Percentiles rank a stretch among this genome's conserved stretches.
These are phyloP conservation scores for Xylariaceae sp. DNA, from an alignment of 2,329 filamentous ascomycete species.

Conservation along the genomic window DNA sequence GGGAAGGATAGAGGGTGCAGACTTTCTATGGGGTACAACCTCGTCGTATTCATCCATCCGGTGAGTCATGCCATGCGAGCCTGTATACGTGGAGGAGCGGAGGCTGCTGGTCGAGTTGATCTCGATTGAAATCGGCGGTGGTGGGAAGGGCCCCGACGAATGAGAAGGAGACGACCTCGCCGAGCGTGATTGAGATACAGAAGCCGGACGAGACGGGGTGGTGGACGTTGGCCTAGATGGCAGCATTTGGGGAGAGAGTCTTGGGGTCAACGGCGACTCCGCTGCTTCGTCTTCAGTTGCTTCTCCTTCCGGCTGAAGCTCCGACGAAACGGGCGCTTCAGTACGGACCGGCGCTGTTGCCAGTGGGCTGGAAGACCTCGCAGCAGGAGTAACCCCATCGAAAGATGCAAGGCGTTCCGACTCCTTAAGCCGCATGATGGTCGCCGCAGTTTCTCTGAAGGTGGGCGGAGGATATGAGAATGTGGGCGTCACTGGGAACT, in stretches of 20 bases:
- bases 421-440: slow-evolving; percentile 30
- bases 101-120: slow-evolving; percentile 27
- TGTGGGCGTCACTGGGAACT: slow-evolving; percentile 25
- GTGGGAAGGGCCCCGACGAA: slow-evolving; percentile 23
- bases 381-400: slow-evolving; percentile 26
- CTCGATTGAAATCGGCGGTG: slow-evolving; percentile 28
- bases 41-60: slow-evolving; percentile 17
- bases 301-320: slow-evolving; percentile 3
- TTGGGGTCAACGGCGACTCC: slow-evolving; percentile 5
- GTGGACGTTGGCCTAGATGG: slow-evolving; percentile 12
- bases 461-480: slow-evolving; percentile 31
- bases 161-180: slow-evolving; percentile 27
- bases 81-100: no score
- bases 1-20: slow-evolving; percentile 2
- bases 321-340: slow-evolving; percentile 9
- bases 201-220: slow-evolving; percentile 16
- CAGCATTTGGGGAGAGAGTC: slow-evolving; percentile 9
- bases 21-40: slow-evolving; percentile 4
- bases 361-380: slow-evolving; percentile 27
- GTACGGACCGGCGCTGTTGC: slow-evolving; percentile 15
- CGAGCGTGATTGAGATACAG: slow-evolving; percentile 18
- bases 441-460: slow-evolving; percentile 30
- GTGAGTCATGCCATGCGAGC: slow-evolving; percentile 9
- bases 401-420: slow-evolving; percentile 22
- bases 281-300: slow-evolving; percentile 2